phyloP scores from a whole-genome alignment of 805 yeast species.

The Candida yuanshanica region DNA sequence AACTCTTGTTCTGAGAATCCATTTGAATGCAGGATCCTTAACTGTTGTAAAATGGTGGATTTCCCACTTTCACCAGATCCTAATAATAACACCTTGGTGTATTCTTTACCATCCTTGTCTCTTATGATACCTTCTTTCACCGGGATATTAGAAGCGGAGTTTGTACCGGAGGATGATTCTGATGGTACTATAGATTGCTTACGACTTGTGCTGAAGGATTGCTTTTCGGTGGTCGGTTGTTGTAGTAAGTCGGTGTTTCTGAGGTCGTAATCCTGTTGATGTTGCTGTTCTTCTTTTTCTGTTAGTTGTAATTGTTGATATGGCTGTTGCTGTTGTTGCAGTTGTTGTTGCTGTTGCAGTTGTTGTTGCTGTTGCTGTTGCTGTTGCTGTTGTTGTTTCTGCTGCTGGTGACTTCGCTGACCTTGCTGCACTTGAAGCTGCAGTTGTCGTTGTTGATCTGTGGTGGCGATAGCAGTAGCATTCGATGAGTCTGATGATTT shows the following conservation, averaged over 20 bases:
- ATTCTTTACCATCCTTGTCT: slow-evolving; percentile 36
- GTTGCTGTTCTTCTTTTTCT: not conserved
- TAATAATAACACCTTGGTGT: slow-evolving; percentile 61
- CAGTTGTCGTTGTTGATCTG: not conserved
- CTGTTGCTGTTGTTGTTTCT: not conserved
- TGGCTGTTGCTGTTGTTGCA: not conserved
- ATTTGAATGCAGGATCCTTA: slow-evolving; percentile 35
- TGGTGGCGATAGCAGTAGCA: not conserved
- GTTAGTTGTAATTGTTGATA: not conserved
- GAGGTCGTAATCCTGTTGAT: not conserved
- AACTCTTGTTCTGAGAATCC: slow-evolving; percentile 52
- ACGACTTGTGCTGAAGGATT: too few relatives aligned
- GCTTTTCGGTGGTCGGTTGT: not conserved
- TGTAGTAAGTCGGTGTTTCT: not conserved
- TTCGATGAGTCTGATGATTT: slow-evolving; percentile 5
- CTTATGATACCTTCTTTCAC: not conserved
- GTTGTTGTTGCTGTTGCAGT: not conserved
- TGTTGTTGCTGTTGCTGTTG: not conserved
- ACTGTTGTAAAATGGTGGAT: slow-evolving; percentile 41
- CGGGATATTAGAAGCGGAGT: slow-evolving; percentile 4
- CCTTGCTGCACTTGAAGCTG: slow-evolving; percentile 1
- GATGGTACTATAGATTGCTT: slow-evolving; percentile 21
- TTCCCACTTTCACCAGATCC: slow-evolving; percentile 72
- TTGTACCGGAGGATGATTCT: slow-evolving; percentile 12
- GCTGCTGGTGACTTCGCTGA: slow-evolving; percentile 1